These are phyloP conservation scores for Leavenworthia alabamica DNA, from an alignment of 345 rosid species.

Conservation along the genomic window DNA sequence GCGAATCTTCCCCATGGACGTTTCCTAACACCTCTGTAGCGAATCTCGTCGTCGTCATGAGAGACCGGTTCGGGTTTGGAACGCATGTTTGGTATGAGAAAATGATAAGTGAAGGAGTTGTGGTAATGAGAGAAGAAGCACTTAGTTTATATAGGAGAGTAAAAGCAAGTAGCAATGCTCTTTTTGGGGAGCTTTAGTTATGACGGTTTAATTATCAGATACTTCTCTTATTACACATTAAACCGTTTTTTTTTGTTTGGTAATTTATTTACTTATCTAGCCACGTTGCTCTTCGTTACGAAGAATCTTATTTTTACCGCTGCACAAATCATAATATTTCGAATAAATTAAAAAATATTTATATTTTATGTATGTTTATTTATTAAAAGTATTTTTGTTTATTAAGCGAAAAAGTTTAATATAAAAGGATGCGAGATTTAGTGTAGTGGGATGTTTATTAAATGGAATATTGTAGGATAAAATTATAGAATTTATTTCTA, in stretches of 20 bases:
- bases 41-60: conserved; percentile 40
- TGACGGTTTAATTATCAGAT: conserved; percentile 1
- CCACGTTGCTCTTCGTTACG: conserved; percentile 5
- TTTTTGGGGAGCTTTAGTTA: conserved; percentile 33
- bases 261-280: not conserved
- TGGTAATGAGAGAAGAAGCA: conserved; percentile 9
- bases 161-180: conserved; percentile 30
- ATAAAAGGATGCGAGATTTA: no score
- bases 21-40: conserved; percentile 80
- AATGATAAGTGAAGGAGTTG: conserved; percentile 12
- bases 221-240: conserved; percentile 16
- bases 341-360: not conserved
- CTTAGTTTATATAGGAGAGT: conserved; percentile 29
- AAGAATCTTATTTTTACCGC: not conserved
- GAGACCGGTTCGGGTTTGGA: not conserved
- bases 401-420: no score
- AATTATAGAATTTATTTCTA: no score
- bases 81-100: not conserved
- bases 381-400: no score
- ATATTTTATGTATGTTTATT: no score
- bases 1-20: conserved; percentile 94
- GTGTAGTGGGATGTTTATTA: no score
- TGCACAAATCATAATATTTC: conserved; percentile 8
- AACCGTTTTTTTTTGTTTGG: not conserved
- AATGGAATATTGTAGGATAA: no score